phyloP scores from a whole-genome alignment of 108 stramenopile species.

The Conticribra guillardii region DNA sequence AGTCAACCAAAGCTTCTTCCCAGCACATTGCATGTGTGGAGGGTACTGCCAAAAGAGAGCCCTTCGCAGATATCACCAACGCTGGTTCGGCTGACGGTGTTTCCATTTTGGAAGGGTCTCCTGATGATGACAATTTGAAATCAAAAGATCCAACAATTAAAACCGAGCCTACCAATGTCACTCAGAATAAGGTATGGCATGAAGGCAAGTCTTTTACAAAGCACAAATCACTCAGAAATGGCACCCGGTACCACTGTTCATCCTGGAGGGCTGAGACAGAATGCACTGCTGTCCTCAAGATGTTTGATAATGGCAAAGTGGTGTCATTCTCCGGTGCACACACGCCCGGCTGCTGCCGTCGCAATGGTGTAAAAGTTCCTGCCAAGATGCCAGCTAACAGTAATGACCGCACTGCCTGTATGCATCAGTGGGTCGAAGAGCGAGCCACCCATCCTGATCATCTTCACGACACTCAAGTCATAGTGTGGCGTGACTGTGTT shows the following conservation, averaged over 20 bases:
- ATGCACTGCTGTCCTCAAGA: neutral
- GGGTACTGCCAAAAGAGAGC: too few relatives aligned
- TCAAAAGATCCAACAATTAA: too few relatives aligned
- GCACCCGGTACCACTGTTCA: neutral
- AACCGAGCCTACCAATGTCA: too few relatives aligned
- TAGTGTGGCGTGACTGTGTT: constrained; percentile 1
- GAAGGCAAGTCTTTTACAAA: neutral
- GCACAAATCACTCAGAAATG: constrained; percentile 1
- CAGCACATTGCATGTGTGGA: too few relatives aligned
- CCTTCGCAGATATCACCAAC: too few relatives aligned
- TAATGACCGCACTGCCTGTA: neutral
- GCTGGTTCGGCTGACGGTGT: too few relatives aligned
- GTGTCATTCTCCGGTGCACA: neutral
- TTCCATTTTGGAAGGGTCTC: too few relatives aligned
- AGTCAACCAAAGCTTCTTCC: too few relatives aligned
- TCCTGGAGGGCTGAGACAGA: neutral
- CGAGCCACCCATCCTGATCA: neutral
- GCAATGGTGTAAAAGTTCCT: neutral
- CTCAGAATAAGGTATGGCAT: constrained; percentile 1
- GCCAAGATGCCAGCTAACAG: too few relatives aligned
- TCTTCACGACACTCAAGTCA: neutral
- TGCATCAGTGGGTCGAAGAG: constrained; percentile 12
- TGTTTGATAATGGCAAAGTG: neutral
- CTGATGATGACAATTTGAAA: too few relatives aligned
- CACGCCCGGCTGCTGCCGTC: neutral